phyloP scores from a whole-genome alignment of 306 rosid species.

The Myrica gale region DNA sequence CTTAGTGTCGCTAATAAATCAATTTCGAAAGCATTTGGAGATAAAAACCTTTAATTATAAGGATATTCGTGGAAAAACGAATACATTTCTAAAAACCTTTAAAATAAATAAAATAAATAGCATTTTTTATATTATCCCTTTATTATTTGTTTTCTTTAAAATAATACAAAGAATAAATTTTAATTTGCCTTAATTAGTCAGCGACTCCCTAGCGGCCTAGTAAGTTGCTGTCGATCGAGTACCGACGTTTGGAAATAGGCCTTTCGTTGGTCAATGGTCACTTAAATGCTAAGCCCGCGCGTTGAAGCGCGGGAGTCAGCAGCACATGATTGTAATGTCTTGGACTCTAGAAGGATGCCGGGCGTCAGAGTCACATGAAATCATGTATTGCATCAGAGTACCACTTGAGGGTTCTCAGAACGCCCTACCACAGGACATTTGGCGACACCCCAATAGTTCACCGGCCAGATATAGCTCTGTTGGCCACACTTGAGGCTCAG shows the following conservation, averaged over 20 bases:
- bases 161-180: too few species aligned
- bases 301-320: slow-evolving; percentile 21
- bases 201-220: background rate
- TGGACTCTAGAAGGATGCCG: background rate
- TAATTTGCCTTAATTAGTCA: background rate
- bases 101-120: too few species aligned
- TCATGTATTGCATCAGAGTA: background rate
- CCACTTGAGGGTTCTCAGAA: background rate
- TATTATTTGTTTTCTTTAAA: too few species aligned
- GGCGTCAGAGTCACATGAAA: background rate
- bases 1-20: too few species aligned
- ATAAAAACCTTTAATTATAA: too few species aligned
- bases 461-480: background rate
- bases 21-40: too few species aligned
- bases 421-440: slow-evolving; percentile 16
- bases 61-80: too few species aligned
- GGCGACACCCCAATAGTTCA: slow-evolving; percentile 3
- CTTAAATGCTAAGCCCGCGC: slow-evolving; percentile 14
- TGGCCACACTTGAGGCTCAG: too few species aligned
- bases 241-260: background rate
- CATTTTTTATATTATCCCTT: too few species aligned
- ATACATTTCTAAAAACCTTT: too few species aligned
- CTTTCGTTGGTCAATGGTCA: slow-evolving; percentile 27
- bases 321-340: slow-evolving; percentile 12
- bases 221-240: background rate